Evolutionary conservation across 1,284 basidiomycete species (phyloP).

Genomic region (Apiotrichum sp.): DNA sequence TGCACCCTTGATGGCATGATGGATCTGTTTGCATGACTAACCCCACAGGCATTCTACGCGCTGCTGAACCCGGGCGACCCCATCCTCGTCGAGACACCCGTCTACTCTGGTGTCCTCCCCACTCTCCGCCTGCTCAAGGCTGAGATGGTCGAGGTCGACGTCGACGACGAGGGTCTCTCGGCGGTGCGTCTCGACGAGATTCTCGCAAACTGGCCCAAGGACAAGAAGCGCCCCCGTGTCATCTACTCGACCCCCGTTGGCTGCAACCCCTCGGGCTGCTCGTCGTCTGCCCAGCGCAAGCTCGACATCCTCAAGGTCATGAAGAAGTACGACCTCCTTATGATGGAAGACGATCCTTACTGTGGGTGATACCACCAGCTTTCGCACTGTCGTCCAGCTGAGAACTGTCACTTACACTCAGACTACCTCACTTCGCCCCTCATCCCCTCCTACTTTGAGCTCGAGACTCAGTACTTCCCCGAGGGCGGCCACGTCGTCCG

Average conservation of each 20-base stretch:
- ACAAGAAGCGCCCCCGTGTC: slow-evolving; percentile 67
- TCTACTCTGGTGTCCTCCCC: slow-evolving; percentile 59
- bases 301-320: slow-evolving; percentile 70
- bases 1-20: too few species aligned
- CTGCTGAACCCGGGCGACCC: slow-evolving; percentile 75
- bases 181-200: slow-evolving; percentile 59
- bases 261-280: slow-evolving; percentile 77
- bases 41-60: slow-evolving; percentile 50
- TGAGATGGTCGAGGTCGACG: slow-evolving; percentile 68
- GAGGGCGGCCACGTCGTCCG: slow-evolving; percentile 68
- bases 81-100: slow-evolving; percentile 76
- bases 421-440: slow-evolving; percentile 53
- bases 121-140: slow-evolving; percentile 33
- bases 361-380: slow-evolving; percentile 36
- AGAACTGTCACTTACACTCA: slow-evolving; percentile 56
- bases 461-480: slow-evolving; percentile 55
- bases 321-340: slow-evolving; percentile 68
- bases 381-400: slow-evolving; percentile 1
- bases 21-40: too few species aligned
- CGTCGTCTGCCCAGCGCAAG: slow-evolving; percentile 65
- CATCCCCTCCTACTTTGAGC: slow-evolving; percentile 66
- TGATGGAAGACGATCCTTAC: slow-evolving; percentile 84
- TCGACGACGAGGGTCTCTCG: slow-evolving; percentile 70
- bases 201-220: slow-evolving; percentile 68
- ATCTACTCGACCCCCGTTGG: slow-evolving; percentile 62